Evolutionary conservation across 495 filamentous ascomycete species (phyloP), one percentile per base, ranked within the genome.

Genomic region (Aspergillus asperescens): DNA sequence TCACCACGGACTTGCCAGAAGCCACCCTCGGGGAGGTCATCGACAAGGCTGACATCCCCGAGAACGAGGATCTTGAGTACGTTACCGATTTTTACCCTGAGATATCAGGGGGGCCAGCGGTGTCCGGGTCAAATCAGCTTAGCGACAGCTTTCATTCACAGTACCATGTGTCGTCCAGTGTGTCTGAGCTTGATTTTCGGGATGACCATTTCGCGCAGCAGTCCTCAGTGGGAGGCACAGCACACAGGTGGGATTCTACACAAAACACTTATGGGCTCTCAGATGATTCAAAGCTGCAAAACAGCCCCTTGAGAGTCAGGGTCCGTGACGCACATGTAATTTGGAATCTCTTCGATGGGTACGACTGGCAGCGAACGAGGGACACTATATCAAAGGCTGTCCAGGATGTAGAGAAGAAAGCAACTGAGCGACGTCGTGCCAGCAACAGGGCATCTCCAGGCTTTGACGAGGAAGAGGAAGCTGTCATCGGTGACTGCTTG

Each of bases 331-430:
- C 94, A 12, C 88, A 97, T 64, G 73, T 96, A 40, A 95, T 97
- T 55, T 99, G 94, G 94, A 96, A 99, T 64, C 73, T 99, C 1
- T 95, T 90, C 64, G 94, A 99, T 70, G 94, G 94, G 5, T 99
- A 95, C 63, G 94, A 99, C 67, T 99, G 94, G 94, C 82, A 83
- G 58, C 75, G 80, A 24, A 97, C 93, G 0, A 74, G 91, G 41
- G 89, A 95, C 52, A 83, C 84, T 4, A 95, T 96, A 59, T 81
- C 84, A 20, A 84, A 89, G 60, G 90, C 88, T 12, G 89, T 97
- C 5, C 80, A 90, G 52, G 83, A 93, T 25, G 84, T 97, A 1
- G 89, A 97, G 63, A 75, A 72, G 25, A 87, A 84, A 59, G 90
- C 88, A 12, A 81, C 84, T 16, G 88, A 96, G 60, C 81, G n/a